These are phyloP conservation scores for Actinomortierella wolfii DNA, from an alignment of 371 early-diverging fungal genomes.

Conservation along the genomic window DNA sequence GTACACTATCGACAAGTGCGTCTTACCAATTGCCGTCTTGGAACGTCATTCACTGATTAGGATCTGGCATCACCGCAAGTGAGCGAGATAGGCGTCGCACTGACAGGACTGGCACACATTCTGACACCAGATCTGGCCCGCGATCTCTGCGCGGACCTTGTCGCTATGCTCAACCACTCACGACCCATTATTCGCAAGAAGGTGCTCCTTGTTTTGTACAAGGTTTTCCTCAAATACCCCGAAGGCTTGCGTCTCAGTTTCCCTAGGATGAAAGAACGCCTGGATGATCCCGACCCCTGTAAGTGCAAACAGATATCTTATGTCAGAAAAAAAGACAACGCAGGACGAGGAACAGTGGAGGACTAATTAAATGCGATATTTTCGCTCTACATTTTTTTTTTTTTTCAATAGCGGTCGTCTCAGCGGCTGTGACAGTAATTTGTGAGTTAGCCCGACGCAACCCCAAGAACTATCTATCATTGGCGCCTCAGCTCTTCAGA, in stretches of 20 bases:
- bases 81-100: constrained; percentile 87
- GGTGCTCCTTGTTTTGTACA: constrained; percentile 87
- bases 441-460: constrained; percentile 93
- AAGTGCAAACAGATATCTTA: constrained; percentile 41
- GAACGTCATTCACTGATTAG: constrained; percentile 43
- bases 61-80: constrained; percentile 83
- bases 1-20: not conserved
- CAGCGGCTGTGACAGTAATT: constrained; percentile 90
- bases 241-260: constrained; percentile 87
- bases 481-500: constrained; percentile 93
- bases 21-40: not conserved
- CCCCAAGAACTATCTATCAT: constrained; percentile 88
- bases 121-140: constrained; percentile 90
- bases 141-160: constrained; percentile 87
- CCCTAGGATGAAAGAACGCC: constrained; percentile 83
- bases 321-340: no score
- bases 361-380: no score
- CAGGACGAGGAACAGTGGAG: no score
- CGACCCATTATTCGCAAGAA: constrained; percentile 93
- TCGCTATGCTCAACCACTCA: constrained; percentile 87
- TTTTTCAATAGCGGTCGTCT: constrained; percentile 75
- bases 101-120: constrained; percentile 90
- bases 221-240: constrained; percentile 87
- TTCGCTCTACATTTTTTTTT: not conserved
- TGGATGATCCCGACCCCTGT: constrained; percentile 94